Evolutionary conservation across 192 early-diverging fungal genomes (phyloP).

Genomic region (Umbelopsis vinacea): DNA sequence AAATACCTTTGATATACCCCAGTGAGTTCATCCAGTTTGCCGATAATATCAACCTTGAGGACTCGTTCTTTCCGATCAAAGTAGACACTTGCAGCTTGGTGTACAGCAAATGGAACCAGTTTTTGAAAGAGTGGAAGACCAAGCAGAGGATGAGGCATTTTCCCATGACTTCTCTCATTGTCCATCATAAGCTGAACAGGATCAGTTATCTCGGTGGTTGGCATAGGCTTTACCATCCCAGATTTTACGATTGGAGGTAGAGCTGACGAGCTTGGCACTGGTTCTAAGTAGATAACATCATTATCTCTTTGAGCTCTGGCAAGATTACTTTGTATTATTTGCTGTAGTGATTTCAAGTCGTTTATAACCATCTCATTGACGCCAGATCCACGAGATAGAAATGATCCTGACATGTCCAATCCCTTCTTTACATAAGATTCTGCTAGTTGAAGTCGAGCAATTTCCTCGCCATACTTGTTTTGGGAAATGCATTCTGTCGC

Average conservation of each 20-base stretch:
- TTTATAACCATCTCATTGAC: slow-evolving; percentile 46
- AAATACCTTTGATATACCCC: slow-evolving; percentile 71
- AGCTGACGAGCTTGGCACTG: slow-evolving; percentile 64
- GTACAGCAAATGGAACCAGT: slow-evolving; percentile 89
- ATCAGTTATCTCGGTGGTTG: slow-evolving; percentile 60
- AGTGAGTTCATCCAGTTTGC: slow-evolving; percentile 68
- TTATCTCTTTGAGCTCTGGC: slow-evolving; percentile 84
- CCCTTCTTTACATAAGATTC: slow-evolving; percentile 47
- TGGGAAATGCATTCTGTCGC: slow-evolving; percentile 71
- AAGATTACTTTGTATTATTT: slow-evolving; percentile 37
- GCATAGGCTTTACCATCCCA: slow-evolving; percentile 70
- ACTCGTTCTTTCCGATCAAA: slow-evolving; percentile 80
- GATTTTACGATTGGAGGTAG: slow-evolving; percentile 66
- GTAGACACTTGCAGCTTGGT: slow-evolving; percentile 88
- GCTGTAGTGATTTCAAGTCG: slow-evolving; percentile 41
- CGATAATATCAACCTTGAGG: slow-evolving; percentile 69
- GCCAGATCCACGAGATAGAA: slow-evolving; percentile 31
- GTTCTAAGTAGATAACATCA: slow-evolving; percentile 87
- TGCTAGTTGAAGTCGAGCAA: slow-evolving; percentile 72
- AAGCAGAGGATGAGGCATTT: slow-evolving; percentile 47
- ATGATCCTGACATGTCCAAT: slow-evolving; percentile 41
- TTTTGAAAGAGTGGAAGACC: slow-evolving; percentile 81
- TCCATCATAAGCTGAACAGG: slow-evolving; percentile 69
- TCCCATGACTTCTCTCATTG: slow-evolving; percentile 45
- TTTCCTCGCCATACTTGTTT: slow-evolving; percentile 86